Evolutionary conservation across 1,284 basidiomycete species (phyloP).

Genomic region (Fistulina hepatica): DNA sequence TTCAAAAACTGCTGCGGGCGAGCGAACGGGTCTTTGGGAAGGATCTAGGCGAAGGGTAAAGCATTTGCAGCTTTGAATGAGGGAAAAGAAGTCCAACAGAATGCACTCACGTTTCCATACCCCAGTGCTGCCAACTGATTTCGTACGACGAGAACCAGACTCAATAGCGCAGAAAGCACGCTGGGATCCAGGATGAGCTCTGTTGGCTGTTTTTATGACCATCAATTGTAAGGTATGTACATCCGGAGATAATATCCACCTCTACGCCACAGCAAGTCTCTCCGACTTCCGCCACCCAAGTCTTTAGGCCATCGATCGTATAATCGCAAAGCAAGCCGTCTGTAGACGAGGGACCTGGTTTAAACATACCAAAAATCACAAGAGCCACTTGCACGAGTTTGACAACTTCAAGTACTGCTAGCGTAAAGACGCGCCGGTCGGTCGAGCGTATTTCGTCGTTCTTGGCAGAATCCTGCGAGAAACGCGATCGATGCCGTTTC

Average conservation of each 20-base stretch:
- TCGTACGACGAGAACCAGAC: slow-evolving; percentile 50
- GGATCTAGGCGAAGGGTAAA: slow-evolving; percentile 23
- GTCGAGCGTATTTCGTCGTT: slow-evolving; percentile 4
- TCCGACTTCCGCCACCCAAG: slow-evolving; percentile 57
- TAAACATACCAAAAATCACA: slow-evolving; percentile 57
- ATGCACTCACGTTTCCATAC: slow-evolving; percentile 26
- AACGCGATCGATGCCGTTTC: slow-evolving; percentile 4
- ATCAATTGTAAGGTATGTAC: slow-evolving; percentile 9
- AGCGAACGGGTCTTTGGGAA: slow-evolving; percentile 69
- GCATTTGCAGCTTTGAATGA: slow-evolving; percentile 5
- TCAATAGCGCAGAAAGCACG: slow-evolving; percentile 56
- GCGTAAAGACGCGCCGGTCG: slow-evolving; percentile 34
- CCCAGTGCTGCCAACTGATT: slow-evolving; percentile 55
- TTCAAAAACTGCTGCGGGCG: slow-evolving; percentile 45
- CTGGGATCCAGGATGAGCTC: slow-evolving; percentile 63
- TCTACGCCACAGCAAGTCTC: slow-evolving; percentile 49
- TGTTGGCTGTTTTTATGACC: slow-evolving; percentile 41
- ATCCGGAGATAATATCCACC: slow-evolving; percentile 27
- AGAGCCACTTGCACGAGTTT: slow-evolving; percentile 60
- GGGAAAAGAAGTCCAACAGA: neutral
- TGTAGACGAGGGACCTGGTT: slow-evolving; percentile 19
- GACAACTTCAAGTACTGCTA: slow-evolving; percentile 62
- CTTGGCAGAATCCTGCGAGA: slow-evolving; percentile 3
- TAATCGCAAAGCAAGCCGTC: slow-evolving; percentile 67
- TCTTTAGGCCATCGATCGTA: slow-evolving; percentile 56